Evolutionary conservation across 345 rosid genomes (phyloP).

Genomic region (Kernera saxatilis): DNA sequence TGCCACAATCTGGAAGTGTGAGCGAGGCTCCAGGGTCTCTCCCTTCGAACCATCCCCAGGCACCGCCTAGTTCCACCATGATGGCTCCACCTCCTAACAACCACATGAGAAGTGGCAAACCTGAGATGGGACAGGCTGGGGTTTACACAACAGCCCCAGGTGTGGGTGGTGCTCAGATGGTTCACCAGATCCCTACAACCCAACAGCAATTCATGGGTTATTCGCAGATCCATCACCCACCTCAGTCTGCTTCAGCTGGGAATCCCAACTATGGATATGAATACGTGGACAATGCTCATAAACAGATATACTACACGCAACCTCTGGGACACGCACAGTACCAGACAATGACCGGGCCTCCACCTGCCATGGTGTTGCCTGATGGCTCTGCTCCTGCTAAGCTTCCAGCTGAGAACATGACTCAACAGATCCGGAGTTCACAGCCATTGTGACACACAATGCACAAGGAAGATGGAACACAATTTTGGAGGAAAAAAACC

Average conservation of each 20-base stretch:
- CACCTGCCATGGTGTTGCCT: slow-evolving; percentile 40
- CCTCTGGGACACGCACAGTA: slow-evolving; percentile 73
- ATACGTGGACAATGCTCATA: slow-evolving; percentile 53
- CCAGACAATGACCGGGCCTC: slow-evolving; percentile 65
- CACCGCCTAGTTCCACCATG: slow-evolving; percentile 54
- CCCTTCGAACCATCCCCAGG: slow-evolving; percentile 49
- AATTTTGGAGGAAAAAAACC: slow-evolving; percentile 63
- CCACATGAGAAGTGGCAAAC: slow-evolving; percentile 54
- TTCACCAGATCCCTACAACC: slow-evolving; percentile 57
- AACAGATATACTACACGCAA: slow-evolving; percentile 78
- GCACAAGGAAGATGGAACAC: slow-evolving; percentile 33
- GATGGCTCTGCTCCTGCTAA: slow-evolving; percentile 47
- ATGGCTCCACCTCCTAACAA: slow-evolving; percentile 43
- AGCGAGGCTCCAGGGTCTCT: slow-evolving; percentile 44
- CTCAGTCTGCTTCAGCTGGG: slow-evolving; percentile 62
- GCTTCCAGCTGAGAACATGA: slow-evolving; percentile 45
- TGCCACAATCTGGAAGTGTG: slow-evolving; percentile 46
- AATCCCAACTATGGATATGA: slow-evolving; percentile 60
- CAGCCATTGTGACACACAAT: slow-evolving; percentile 43
- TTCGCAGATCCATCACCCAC: slow-evolving; percentile 76
- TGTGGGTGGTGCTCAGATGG: slow-evolving; percentile 48
- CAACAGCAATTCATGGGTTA: slow-evolving; percentile 80
- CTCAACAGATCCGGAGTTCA: slow-evolving; percentile 63
- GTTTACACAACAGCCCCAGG: slow-evolving; percentile 51
- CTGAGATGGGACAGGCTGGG: slow-evolving; percentile 61